phyloP scores from a whole-genome alignment of 2,329 filamentous ascomycete genomes.

The Achaetomium macrosporum region DNA sequence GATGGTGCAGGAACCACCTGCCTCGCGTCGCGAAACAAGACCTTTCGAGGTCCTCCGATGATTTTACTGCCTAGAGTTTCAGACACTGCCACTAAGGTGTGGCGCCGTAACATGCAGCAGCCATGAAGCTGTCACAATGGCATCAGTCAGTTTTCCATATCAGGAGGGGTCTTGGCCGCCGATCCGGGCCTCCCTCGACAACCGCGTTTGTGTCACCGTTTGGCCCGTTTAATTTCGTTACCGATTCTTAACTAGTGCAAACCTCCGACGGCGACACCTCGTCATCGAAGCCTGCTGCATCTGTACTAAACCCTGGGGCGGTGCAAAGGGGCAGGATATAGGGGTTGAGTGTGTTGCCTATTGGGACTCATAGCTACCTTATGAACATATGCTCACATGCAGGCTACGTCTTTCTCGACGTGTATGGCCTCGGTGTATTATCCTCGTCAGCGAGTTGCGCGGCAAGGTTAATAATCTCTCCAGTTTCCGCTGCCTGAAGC shows the following conservation, averaged over 20 bases:
- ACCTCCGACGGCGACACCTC: no score
- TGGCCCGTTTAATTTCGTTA: neutral
- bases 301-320: no score
- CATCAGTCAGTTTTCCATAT: neutral
- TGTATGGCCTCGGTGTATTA: neutral
- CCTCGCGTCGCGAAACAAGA: no score
- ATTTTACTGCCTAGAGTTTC: no score
- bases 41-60: no score
- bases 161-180: neutral
- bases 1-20: no score
- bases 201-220: neutral
- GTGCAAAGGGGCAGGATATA: no score
- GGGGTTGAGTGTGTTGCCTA: no score
- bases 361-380: neutral
- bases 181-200: neutral
- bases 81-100: no score
- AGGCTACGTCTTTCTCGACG: neutral
- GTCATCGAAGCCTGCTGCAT: no score
- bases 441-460: neutral
- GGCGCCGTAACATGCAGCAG: no score
- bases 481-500: neutral
- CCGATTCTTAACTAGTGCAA: no score
- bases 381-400: neutral
- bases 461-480: neutral
- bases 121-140: neutral